Conservation (phyloP, 495 filamentous ascomycete genomes). For the Xylona heveae region DNA sequence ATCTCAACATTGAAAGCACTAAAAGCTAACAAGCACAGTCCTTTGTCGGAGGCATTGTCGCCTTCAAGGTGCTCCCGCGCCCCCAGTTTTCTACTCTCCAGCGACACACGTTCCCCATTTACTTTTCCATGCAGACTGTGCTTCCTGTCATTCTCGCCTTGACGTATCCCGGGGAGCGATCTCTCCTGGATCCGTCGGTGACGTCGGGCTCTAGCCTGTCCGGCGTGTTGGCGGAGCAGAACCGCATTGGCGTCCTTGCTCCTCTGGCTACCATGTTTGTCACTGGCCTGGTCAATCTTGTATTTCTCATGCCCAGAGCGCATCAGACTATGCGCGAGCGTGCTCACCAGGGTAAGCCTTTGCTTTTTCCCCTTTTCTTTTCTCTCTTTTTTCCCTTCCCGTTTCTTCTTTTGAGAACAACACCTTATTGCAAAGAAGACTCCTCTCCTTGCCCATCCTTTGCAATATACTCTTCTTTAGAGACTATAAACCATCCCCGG, state of each 20-base stretch:
- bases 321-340: conserved; percentile 49
- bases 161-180: conserved; percentile 42
- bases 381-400: neutral
- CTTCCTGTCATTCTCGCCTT: conserved; percentile 53
- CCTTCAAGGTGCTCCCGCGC: conserved; percentile 52
- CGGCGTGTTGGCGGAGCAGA: conserved; percentile 31
- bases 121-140: conserved; percentile 62
- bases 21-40: conserved; percentile 20
- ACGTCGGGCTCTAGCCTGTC: conserved; percentile 19
- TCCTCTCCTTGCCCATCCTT: no score
- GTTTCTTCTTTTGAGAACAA: no score
- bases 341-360: conserved; percentile 47
- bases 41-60: conserved; percentile 56
- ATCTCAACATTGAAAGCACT: neutral
- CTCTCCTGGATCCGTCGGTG: conserved; percentile 7
- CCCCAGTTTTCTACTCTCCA: conserved; percentile 67
- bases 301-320: conserved; percentile 48
- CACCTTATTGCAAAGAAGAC: no score
- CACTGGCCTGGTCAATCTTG: conserved; percentile 41
- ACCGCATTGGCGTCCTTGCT: conserved; percentile 33
- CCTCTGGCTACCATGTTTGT: conserved; percentile 44
- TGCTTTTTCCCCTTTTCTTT: neutral
- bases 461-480: neutral
- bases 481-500: neutral
- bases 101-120: conserved; percentile 59